Conservation (phyloP, 768 basidiomycete genomes). For the Kwoniella dejecticola region DNA sequence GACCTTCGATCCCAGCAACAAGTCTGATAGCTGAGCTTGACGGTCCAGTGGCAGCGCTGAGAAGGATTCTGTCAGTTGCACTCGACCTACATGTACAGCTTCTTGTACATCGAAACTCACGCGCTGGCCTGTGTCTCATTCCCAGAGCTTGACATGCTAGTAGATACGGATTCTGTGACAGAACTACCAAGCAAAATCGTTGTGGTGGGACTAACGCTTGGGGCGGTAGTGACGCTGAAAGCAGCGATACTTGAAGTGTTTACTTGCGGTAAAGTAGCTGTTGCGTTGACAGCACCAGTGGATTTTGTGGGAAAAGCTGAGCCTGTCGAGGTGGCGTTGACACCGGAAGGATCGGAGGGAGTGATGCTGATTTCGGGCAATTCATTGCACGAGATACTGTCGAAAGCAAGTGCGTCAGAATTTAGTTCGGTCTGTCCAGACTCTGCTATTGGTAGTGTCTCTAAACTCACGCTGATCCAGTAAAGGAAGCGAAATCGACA, state of each 20-base stretch:
- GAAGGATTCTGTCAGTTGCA: too few relatives aligned
- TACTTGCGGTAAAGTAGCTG: not conserved
- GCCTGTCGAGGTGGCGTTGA: not conserved
- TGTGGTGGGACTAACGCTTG: not conserved
- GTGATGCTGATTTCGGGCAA: conserved; percentile 4
- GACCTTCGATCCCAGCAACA: not conserved
- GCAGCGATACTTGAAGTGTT: not conserved
- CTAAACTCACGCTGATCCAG: conserved; percentile 12
- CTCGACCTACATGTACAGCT: too few relatives aligned
- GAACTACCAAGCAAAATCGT: not conserved
- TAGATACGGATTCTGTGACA: too few relatives aligned
- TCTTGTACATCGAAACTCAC: not conserved
- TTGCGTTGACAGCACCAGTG: not conserved
- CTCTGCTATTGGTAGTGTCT: not conserved
- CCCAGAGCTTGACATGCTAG: not conserved
- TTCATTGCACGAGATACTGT: conserved; percentile 7
- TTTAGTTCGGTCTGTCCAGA: not conserved
- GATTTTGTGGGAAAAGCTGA: not conserved
- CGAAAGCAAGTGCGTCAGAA: not conserved
- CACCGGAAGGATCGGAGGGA: not conserved
- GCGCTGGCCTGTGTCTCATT: not conserved
- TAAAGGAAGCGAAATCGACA: conserved; percentile 13
- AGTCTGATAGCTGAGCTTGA: not conserved
- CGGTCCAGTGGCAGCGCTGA: not conserved
- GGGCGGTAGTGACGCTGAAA: not conserved